Evolutionary conservation across 1,284 basidiomycete genomes (phyloP), one percentile per base, ranked within the genome.

Genomic region (Cutaneotrichosporon cutaneum): DNA sequence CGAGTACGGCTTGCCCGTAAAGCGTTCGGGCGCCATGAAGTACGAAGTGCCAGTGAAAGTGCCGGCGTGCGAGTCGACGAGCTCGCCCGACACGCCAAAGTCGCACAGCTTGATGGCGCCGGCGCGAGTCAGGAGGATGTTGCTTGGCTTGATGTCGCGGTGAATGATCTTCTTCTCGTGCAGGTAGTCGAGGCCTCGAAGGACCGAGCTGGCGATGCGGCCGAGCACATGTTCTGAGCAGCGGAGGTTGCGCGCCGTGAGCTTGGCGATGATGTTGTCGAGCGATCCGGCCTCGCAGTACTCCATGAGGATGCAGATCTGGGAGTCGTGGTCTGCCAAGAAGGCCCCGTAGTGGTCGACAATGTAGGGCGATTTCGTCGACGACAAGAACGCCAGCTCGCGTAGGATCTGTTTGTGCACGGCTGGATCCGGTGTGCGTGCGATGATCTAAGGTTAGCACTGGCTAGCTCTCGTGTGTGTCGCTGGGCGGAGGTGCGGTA

Each of bases 11-110:
- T 93, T 91, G 60, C 94, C 94, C 60, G 87, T 87, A 70, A 98
- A 94, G 56, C 95, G 87, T 78, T 98, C 95, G 50, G 95, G 95
- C 89, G 94, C 93, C 92, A 98, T 98, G 81, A 98, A 99, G 74
- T 91, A 92, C 71, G 90, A 92, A 3, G 95, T 98, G 2, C 95
- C 95, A 0, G 94, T 97, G 71, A 97, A 99, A 0, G 95, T 99
- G 22, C 89, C 91, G 0, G 95, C 95, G 59, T 90, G 80, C 26
- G 92, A 95, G 74, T 90, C 87, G 69, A 97, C 86, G 51, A 99
- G 84, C 80, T 96, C 92, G 27, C 95, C 95, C 21, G 93, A 95
- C 9, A 99, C 95, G 39, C 95, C 95, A 77, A 99, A 97, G 81
- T 99, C 95, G 77, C 87, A 90, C 10, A 99, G 83, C 80, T 95